Percentiles rank a stretch among this genome's conserved stretches.
These are phyloP conservation scores for Hypoxylon subgilvum DNA, from an alignment of 495 filamentous ascomycete genomes.

Conservation along the genomic window DNA sequence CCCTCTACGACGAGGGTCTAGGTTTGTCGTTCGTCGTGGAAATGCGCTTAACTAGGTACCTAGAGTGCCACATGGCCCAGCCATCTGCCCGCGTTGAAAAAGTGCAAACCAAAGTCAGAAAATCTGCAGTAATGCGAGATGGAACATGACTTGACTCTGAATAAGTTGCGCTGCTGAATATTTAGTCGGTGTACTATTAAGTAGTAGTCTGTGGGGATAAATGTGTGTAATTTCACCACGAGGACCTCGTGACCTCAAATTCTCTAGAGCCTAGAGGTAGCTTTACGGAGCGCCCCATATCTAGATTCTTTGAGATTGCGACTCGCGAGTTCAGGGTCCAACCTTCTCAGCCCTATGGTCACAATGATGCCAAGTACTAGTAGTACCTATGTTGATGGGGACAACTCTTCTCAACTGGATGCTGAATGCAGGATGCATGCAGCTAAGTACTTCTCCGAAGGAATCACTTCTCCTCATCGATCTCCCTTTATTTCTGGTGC, in stretches of 20 bases:
- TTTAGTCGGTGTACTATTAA: no score
- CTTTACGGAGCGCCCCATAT: background rate
- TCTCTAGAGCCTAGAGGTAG: background rate
- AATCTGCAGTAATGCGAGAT: background rate
- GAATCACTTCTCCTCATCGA: no score
- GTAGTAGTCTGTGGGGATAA: no score
- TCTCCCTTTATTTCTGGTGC: no score
- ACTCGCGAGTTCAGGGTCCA: slow-evolving; percentile 19
- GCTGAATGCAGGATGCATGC: background rate
- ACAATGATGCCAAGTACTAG: slow-evolving; percentile 1
- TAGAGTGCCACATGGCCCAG: no score
- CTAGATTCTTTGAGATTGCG: background rate
- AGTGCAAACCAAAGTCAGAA: no score
- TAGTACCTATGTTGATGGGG: no score
- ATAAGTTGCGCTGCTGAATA: background rate
- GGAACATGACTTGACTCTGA: background rate
- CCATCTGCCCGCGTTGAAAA: no score
- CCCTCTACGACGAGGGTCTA: no score
- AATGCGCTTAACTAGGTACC: slow-evolving; percentile 2
- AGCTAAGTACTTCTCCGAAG: no score
- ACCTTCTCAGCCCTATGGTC: slow-evolving; percentile 18
- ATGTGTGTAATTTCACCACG: no score
- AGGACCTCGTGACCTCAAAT: slow-evolving; percentile 18
- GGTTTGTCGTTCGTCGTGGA: background rate
- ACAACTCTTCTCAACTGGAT: slow-evolving; percentile 1